Percentiles rank a stretch among this genome's conserved stretches.
Conservation (phyloP, 1,139 yeast genomes). For the Pichia sp. region DNA sequence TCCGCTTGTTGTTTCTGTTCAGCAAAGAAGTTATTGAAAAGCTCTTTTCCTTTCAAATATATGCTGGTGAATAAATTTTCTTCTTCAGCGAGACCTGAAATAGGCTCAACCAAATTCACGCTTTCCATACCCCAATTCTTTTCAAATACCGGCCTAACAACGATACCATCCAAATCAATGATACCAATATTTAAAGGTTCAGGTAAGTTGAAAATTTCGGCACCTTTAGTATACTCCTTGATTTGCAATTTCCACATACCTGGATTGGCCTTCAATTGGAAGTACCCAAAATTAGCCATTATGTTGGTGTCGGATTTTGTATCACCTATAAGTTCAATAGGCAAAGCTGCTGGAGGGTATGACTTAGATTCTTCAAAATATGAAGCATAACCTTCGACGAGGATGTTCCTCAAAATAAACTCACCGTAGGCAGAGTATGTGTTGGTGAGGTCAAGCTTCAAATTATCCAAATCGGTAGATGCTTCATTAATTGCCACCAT, state of each 20-base stretch:
- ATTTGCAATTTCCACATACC: slow-evolving; percentile 57
- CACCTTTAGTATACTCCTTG: slow-evolving; percentile 39
- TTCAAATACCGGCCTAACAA: slow-evolving; percentile 43
- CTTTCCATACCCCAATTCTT: slow-evolving; percentile 42
- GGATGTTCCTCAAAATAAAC: slow-evolving; percentile 46
- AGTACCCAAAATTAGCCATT: slow-evolving; percentile 72
- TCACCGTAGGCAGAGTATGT: slow-evolving; percentile 35
- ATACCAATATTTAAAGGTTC: slow-evolving; percentile 35
- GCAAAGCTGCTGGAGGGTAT: slow-evolving; percentile 49
- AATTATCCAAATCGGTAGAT: slow-evolving; percentile 57
- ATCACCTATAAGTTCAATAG: slow-evolving; percentile 36
- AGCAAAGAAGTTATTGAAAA: slow-evolving; percentile 1
- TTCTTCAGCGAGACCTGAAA: slow-evolving; percentile 3
- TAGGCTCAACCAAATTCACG: slow-evolving; percentile 32
- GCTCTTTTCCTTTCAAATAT: slow-evolving; percentile 2
- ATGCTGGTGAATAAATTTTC: neutral
- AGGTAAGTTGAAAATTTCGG: slow-evolving; percentile 41
- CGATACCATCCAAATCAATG: slow-evolving; percentile 44
- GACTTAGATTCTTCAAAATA: slow-evolving; percentile 34
- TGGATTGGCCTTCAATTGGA: slow-evolving; percentile 66
- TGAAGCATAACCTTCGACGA: slow-evolving; percentile 69
- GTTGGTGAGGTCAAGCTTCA: slow-evolving; percentile 38
- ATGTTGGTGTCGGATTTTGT: slow-evolving; percentile 52
- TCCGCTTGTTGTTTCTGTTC: slow-evolving; percentile 42
- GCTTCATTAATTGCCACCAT: slow-evolving; percentile 47